Base-by-base conservation (phyloP, 495 filamentous ascomycete species). In the Daldinia grandis region DNA sequence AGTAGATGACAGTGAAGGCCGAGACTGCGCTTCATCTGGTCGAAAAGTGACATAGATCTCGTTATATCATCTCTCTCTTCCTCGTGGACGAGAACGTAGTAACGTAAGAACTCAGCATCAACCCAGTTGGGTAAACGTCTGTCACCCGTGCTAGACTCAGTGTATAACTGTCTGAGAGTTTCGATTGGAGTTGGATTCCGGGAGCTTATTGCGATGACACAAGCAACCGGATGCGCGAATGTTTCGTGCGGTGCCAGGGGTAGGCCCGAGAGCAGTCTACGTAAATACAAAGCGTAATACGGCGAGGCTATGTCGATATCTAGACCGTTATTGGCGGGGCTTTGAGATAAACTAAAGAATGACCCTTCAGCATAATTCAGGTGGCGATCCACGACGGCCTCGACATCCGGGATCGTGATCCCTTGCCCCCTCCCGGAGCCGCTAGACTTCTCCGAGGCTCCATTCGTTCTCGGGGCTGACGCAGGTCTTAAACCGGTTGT, bases 21-120 rank as follows among this genome's bases (percentile, higher is more conserved):
- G 71, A 98, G 95, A 78, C 97, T 93, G 27, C 94, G 87, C 79
- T 98, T 98, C 95, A 99, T 99, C 76, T 97, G 92, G 68, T 98
- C 95, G 75, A 95, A 99, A 24, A 98, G 83, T 47, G 86, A 87
- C 76, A 92, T 96, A 33, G 90, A 96, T 77, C 93, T 94, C 12
- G 88, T 85, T 56, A 98, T 95, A 74, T 98, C 94, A 74, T 97
- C 94, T 44, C 86, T 87, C 68, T 98, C 96, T 76, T 99, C 95
- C 71, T 99, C 95, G 72, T 99, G 96, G n/a, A 99, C 88, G 24
- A 99, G 84, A 15, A 99, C 91, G 79, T 99, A 98, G 76, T 99
- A 99, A 60, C 95, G 86, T 58, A 99, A 85, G 77, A 92, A 98
- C 37, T 98, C 94, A 27, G 88, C 88, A 69, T 95, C 87, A 0